phyloP scores from a whole-genome alignment of 805 yeast genomes.

The Yarrowia alimentaria region DNA sequence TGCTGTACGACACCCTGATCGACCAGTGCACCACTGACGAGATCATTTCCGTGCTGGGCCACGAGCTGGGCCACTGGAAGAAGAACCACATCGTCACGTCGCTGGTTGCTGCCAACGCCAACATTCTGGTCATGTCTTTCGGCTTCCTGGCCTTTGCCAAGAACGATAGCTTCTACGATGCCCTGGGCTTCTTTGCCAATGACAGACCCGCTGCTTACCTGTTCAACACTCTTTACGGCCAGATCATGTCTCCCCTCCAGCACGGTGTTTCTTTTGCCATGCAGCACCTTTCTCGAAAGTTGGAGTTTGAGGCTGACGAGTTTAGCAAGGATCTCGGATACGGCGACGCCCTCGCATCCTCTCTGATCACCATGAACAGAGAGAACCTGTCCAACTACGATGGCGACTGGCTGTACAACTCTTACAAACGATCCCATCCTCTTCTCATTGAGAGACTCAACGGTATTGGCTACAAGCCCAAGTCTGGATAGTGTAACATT shows the following conservation, averaged over 20 bases:
- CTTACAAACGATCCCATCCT: conserved; percentile 90
- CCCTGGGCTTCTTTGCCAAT: conserved; percentile 64
- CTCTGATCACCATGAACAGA: conserved; percentile 72
- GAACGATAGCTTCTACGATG: conserved; percentile 70
- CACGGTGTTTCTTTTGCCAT: conserved; percentile 61
- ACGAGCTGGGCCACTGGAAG: conserved; percentile 98
- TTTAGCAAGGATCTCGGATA: conserved; percentile 77
- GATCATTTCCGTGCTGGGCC: conserved; percentile 94
- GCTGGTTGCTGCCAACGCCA: conserved; percentile 62
- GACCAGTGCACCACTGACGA: conserved; percentile 72
- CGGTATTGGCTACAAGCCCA: conserved; percentile 51
- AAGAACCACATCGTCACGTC: conserved; percentile 80
- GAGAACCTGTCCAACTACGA: conserved; percentile 83
- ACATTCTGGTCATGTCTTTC: conserved; percentile 62
- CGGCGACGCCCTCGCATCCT: conserved; percentile 61
- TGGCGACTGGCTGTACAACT: conserved; percentile 85
- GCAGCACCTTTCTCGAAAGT: conserved; percentile 74
- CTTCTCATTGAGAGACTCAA: conserved; percentile 81
- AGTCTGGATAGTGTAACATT: no score
- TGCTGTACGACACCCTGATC: conserved; percentile 86
- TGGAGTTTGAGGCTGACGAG: conserved; percentile 91
- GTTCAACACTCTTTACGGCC: conserved; percentile 53
- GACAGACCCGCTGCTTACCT: conserved; percentile 63
- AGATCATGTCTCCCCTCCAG: conserved; percentile 70
- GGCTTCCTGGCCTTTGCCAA: conserved; percentile 76